Conservation (phyloP, 805 yeast genomes). For the Komagataella kurtzmanii region DNA sequence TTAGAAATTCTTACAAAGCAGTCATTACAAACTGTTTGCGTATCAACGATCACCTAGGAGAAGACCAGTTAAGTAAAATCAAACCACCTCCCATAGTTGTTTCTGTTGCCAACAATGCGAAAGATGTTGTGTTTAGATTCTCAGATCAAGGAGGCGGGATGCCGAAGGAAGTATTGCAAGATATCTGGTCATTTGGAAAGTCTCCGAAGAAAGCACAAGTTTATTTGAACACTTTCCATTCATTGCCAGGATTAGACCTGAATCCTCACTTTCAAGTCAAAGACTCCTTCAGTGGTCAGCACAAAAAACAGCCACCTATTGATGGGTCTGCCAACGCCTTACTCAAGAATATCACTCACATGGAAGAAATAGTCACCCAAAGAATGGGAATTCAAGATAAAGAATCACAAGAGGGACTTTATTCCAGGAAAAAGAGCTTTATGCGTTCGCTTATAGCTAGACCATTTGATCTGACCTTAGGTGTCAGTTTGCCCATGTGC, state of each 20-base stretch:
- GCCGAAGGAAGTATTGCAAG: conserved; percentile 37
- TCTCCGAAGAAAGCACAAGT: conserved; percentile 42
- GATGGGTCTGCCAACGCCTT: not conserved
- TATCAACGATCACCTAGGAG: conserved; percentile 7
- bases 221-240: conserved; percentile 54
- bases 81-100: conserved; percentile 66
- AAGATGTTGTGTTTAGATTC: conserved; percentile 60
- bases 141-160: conserved; percentile 91
- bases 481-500: conserved; percentile 87
- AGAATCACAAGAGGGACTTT: conserved; percentile 1
- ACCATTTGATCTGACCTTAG: conserved; percentile 63
- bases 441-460: conserved; percentile 54
- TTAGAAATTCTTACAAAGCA: conserved; percentile 78
- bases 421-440: conserved; percentile 27
- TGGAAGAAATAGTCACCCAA: conserved; percentile 18
- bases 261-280: conserved; percentile 13
- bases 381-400: conserved; percentile 2
- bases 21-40: conserved; percentile 38
- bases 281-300: conserved; percentile 1
- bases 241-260: conserved; percentile 47
- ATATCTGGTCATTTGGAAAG: conserved; percentile 84
- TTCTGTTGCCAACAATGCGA: conserved; percentile 53
- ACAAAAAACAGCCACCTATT: not conserved
- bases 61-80: conserved; percentile 6
- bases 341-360: conserved; percentile 4